These are phyloP conservation scores for Irineochytrium annulatum DNA, from an alignment of 192 early-diverging fungal species.

Conservation along the genomic window DNA sequence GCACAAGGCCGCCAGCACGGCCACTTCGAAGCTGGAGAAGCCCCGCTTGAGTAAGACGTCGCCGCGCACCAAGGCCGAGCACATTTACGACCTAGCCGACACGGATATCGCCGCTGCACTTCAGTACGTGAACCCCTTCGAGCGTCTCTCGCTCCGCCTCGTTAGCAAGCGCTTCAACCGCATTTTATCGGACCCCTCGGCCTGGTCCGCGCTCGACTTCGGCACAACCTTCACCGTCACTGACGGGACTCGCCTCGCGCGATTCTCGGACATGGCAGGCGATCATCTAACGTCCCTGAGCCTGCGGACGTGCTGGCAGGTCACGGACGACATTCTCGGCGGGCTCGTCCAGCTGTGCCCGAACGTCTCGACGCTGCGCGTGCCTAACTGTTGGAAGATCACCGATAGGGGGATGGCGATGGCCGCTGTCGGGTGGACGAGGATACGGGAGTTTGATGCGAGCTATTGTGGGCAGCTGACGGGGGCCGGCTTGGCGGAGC, in stretches of 20 bases:
- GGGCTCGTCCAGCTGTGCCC: slow-evolving; percentile 34
- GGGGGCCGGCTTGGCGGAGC: slow-evolving; percentile 39
- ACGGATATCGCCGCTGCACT: slow-evolving; percentile 16
- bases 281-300: slow-evolving; percentile 26
- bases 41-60: neutral
- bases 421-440: slow-evolving; percentile 21
- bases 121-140: slow-evolving; percentile 28
- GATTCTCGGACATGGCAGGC: slow-evolving; percentile 13
- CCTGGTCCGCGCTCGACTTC: slow-evolving; percentile 37
- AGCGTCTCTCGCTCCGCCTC: slow-evolving; percentile 19
- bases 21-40: neutral
- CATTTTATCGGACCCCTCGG: slow-evolving; percentile 23
- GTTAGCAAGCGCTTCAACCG: slow-evolving; percentile 33
- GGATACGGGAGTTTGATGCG: slow-evolving; percentile 33
- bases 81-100: slow-evolving; percentile 24
- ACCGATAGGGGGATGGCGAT: slow-evolving; percentile 41
- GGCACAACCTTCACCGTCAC: slow-evolving; percentile 28
- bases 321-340: slow-evolving; percentile 36
- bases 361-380: slow-evolving; percentile 28
- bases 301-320: slow-evolving; percentile 38
- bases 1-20: neutral
- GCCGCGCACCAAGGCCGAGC: slow-evolving; percentile 8
- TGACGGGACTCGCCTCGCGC: slow-evolving; percentile 1
- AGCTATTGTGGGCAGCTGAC: slow-evolving; percentile 51
- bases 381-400: slow-evolving; percentile 54